These are phyloP conservation scores for Tolypocladium inflatum DNA, from an alignment of 2,329 filamentous ascomycete genomes.

Conservation along the genomic window DNA sequence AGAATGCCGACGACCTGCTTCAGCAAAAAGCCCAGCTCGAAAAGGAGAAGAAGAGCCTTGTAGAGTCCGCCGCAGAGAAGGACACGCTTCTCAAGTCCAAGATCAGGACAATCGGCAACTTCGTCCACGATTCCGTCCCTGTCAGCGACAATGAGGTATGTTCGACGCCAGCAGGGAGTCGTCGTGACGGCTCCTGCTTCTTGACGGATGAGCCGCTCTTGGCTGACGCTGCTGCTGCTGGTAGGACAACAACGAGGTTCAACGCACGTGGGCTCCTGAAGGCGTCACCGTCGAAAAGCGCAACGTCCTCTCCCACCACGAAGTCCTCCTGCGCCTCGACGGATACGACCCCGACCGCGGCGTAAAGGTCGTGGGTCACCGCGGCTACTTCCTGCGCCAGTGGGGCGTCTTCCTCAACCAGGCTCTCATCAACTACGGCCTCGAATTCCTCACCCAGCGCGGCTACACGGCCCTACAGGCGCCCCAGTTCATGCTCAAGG, in stretches of 20 bases:
- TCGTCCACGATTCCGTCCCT: slow-evolving; percentile 78
- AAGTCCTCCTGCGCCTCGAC: slow-evolving; percentile 78
- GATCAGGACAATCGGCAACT: slow-evolving; percentile 63
- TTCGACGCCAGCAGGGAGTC: not conserved
- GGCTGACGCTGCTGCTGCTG: not conserved
- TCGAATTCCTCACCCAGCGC: slow-evolving; percentile 75
- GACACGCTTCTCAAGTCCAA: slow-evolving; percentile 65
- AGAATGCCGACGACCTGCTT: slow-evolving; percentile 73
- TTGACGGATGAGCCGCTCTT: not conserved
- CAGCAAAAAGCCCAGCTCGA: slow-evolving; percentile 69
- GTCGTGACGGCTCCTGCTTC: not conserved
- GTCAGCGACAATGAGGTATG: slow-evolving; percentile 69
- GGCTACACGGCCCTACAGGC: slow-evolving; percentile 79
- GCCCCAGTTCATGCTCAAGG: slow-evolving; percentile 89
- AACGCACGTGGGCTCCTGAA: slow-evolving; percentile 74
- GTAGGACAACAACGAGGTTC: slow-evolving; percentile 68
- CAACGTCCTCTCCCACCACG: slow-evolving; percentile 80
- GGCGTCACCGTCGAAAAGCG: slow-evolving; percentile 65
- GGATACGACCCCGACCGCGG: slow-evolving; percentile 90
- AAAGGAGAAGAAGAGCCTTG: slow-evolving; percentile 71
- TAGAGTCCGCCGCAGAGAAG: slow-evolving; percentile 67
- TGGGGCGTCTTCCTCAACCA: slow-evolving; percentile 90
- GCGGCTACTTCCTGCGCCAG: slow-evolving; percentile 84
- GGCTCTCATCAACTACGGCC: slow-evolving; percentile 88
- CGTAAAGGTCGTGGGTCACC: slow-evolving; percentile 87